Evolutionary conservation across 2,329 filamentous ascomycete species (phyloP), one percentile per base, ranked within the genome.

Genomic region (Clonostachys sp.): DNA sequence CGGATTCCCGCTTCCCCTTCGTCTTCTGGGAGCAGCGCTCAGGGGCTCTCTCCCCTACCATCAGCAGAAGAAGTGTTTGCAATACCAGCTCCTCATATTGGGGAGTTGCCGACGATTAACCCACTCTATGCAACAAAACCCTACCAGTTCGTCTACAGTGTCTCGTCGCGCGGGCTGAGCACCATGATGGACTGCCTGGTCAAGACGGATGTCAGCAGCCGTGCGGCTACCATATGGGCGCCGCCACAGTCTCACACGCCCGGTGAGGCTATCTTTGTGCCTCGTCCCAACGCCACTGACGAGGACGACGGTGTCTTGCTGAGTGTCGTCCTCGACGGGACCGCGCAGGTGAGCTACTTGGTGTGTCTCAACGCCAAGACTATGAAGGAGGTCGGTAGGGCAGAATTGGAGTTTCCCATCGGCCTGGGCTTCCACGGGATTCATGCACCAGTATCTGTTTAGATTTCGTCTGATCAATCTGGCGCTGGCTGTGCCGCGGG

Each of bases 61-160:
- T 35, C 45, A 0, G 66, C 58, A 2, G 55, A 67, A 35, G 61
- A 68, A n/a, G 53, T 72, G 0, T 53, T 77, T 8, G 60, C 70
- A 18, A 78, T 83, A 42, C 68, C 70, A 7, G 71, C 68, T 0
- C 79, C 80, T 1, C 75, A 81, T 51, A 62, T 69, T 1, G 78
- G 81, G 51, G 86, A 89, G 50, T 68, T 89, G 7, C 84, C 86
- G 0, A 81, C 75, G 7, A 84, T 88, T 57, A 86, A 89, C 61
- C 77, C 80, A 0, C 48, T 53, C 2, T 81, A 73, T 53, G 61
- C 71, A 0, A 78, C 75, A 5, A 72, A 64, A 35, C 70, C 65
- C 5, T 74, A 84, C 56, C 78, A 82, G 33, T 89, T 79, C 58
- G 72, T 81, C 12, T 89, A 87, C 58, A 73, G 75, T 42, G 58